Evolutionary conservation across 768 basidiomycete species (phyloP).

Genomic region (Mycena floridula): DNA sequence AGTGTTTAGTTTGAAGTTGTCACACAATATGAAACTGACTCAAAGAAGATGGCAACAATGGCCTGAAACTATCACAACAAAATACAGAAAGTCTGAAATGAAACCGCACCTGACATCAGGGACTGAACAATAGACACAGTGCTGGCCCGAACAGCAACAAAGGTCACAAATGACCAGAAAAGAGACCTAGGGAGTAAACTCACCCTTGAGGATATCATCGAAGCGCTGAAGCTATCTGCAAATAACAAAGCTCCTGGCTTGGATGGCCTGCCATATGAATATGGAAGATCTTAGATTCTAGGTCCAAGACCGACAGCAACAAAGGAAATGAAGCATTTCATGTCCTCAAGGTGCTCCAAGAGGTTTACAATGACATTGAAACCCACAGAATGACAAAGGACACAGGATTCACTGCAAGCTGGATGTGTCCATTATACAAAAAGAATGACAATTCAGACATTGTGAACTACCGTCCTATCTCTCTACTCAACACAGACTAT

Average conservation of each 20-base stretch:
- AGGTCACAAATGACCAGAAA: background rate
- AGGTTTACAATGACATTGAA: constrained; percentile 14
- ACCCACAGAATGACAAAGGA: background rate
- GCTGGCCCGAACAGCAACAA: background rate
- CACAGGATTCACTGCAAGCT: constrained; percentile 5
- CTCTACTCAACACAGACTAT: constrained; percentile 14
- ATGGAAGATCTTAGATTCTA: background rate
- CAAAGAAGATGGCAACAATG: background rate
- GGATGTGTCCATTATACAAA: constrained; percentile 13
- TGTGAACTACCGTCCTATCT: constrained; percentile 10
- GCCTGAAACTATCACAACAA: background rate
- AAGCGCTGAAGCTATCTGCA: background rate
- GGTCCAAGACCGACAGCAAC: background rate
- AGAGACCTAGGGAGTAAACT: background rate
- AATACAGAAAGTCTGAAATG: background rate
- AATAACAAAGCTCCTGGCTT: constrained; percentile 1
- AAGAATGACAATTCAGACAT: constrained; percentile 8
- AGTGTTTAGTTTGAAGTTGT: no score
- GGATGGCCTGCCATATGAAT: constrained; percentile 13
- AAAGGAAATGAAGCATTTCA: background rate
- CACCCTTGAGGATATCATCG: background rate
- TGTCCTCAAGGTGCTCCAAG: background rate
- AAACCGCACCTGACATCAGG: background rate
- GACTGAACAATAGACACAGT: background rate
- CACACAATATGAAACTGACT: background rate